These are phyloP conservation scores for Avena insularis DNA, from an alignment of 176 grass and related monocot species.

Conservation along the genomic window DNA sequence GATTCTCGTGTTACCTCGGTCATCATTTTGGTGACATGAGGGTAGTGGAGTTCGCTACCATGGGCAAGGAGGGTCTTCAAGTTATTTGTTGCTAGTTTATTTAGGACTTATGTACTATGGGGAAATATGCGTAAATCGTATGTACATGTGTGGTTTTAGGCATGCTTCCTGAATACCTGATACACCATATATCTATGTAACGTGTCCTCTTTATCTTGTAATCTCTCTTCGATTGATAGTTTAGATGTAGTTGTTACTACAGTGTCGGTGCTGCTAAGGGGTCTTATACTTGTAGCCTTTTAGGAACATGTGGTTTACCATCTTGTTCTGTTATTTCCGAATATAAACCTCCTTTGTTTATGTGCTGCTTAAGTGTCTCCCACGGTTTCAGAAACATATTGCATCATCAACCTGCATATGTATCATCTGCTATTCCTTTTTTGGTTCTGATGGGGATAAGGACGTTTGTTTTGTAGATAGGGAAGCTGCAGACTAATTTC, in stretches of 20 bases:
- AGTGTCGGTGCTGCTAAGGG: not conserved
- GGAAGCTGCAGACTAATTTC: conserved; percentile 80
- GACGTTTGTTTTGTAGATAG: conserved; percentile 54
- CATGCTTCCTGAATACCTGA: not conserved
- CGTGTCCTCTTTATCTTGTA: not conserved
- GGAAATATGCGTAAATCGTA: not conserved
- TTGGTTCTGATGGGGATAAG: not conserved
- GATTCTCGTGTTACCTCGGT: not conserved
- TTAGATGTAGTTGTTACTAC: not conserved
- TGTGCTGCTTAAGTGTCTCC: not conserved
- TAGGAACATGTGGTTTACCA: too few relatives aligned
- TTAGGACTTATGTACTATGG: not conserved
- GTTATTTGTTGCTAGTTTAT: not conserved
- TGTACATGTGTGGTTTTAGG: too few relatives aligned
- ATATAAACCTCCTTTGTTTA: not conserved
- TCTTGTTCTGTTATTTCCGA: not conserved
- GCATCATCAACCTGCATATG: not conserved
- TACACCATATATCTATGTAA: not conserved
- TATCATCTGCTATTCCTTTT: not conserved
- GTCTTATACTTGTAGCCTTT: too few relatives aligned
- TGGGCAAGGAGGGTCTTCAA: not conserved
- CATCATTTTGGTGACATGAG: not conserved
- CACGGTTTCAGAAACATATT: not conserved
- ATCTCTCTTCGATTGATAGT: not conserved
- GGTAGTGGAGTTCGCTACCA: not conserved